phyloP scores from a whole-genome alignment of 768 basidiomycete species.

The Macrocybe gigantea region DNA sequence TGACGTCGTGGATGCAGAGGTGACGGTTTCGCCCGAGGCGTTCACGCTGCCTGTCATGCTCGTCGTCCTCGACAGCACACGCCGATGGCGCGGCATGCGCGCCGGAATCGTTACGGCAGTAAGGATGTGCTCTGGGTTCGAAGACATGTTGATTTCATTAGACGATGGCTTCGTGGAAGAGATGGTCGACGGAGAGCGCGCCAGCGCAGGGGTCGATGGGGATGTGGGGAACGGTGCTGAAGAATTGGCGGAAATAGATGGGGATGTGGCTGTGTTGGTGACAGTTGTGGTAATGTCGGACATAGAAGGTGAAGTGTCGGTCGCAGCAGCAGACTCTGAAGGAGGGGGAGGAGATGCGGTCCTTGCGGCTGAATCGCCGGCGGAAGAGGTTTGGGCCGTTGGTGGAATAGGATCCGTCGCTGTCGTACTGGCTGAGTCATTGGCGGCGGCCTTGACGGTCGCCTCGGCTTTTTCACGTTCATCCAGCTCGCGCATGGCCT shows the following conservation, averaged over 20 bases:
- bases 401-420: slow-evolving; percentile 1
- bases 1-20: not conserved
- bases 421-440: slow-evolving; percentile 10
- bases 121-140: slow-evolving; percentile 11
- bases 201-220: not conserved
- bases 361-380: slow-evolving; percentile 1
- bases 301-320: not conserved
- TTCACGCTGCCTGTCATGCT: not conserved
- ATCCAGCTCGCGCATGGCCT: slow-evolving; percentile 40
- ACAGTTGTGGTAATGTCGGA: not conserved
- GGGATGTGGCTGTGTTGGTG: not conserved
- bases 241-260: not conserved
- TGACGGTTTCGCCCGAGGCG: not conserved
- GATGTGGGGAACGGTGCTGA: not conserved
- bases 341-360: not conserved
- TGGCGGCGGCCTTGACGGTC: slow-evolving; percentile 16
- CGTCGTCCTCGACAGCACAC: slow-evolving; percentile 4
- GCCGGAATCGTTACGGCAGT: slow-evolving; percentile 10
- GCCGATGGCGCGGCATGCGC: slow-evolving; percentile 9
- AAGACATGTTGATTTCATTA: no score
- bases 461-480: slow-evolving; percentile 29
- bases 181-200: slow-evolving; percentile 1
- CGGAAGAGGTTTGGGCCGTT: not conserved
- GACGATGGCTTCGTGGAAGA: not conserved
- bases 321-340: not conserved